Evolutionary conservation across 306 rosid species (phyloP).

Genomic region (Spatholobus suberectus): DNA sequence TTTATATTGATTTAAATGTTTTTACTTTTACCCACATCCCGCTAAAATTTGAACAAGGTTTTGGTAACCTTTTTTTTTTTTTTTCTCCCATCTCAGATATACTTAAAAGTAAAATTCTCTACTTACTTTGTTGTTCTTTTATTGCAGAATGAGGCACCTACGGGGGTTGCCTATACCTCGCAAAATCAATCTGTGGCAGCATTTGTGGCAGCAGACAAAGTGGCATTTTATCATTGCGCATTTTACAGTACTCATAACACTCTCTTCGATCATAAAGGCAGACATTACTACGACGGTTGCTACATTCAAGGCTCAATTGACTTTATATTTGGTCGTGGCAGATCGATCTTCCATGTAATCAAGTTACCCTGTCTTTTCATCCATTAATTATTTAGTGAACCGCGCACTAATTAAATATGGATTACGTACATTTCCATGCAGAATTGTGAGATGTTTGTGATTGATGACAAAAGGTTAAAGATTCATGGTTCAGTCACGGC

Average conservation of each 20-base stretch:
- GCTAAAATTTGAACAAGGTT: no score
- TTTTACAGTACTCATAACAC: constrained; percentile 95
- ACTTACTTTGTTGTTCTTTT: background rate
- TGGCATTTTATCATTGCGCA: constrained; percentile 86
- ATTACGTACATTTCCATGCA: constrained; percentile 28
- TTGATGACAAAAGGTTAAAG: constrained; percentile 64
- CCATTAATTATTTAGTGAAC: background rate
- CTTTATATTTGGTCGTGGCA: constrained; percentile 89
- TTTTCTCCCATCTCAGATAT: no score
- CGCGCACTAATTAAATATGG: background rate
- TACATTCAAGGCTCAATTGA: constrained; percentile 92
- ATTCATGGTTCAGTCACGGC: constrained; percentile 78
- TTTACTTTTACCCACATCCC: no score
- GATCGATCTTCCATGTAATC: constrained; percentile 67
- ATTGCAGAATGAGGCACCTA: constrained; percentile 94
- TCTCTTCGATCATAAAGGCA: constrained; percentile 84
- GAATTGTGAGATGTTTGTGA: constrained; percentile 81
- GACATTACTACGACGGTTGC: constrained; percentile 79
- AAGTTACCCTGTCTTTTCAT: background rate
- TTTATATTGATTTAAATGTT: no score
- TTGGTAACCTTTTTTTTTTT: no score
- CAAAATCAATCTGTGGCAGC: constrained; percentile 97
- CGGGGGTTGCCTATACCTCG: constrained; percentile 89
- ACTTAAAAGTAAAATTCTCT: no score
- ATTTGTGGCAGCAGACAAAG: constrained; percentile 75